Conservation (phyloP, 257 asterid genomes). For the Handroanthus guayacan region DNA sequence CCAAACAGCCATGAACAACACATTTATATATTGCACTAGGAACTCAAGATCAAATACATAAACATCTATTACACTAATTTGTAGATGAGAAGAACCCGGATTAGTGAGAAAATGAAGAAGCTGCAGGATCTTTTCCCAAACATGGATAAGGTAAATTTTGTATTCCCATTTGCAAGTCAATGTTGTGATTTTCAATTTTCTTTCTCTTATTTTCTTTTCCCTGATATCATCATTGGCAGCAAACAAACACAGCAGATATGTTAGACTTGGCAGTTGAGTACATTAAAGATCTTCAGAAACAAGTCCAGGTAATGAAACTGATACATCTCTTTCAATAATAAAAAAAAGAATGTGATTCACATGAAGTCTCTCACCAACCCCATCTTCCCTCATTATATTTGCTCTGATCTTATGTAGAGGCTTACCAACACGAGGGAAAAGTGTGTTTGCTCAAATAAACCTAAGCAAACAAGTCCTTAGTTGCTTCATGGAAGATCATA, state of each 20-base stretch:
- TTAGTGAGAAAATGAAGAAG: constrained; percentile 91
- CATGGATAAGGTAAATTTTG: constrained; percentile 78
- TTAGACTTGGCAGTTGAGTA: constrained; percentile 64
- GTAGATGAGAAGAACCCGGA: constrained; percentile 79
- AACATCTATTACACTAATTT: constrained; percentile 1
- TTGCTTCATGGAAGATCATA: constrained; percentile 13
- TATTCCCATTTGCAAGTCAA: not conserved
- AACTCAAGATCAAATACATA: not conserved
- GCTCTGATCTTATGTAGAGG: constrained; percentile 38
- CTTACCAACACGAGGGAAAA: constrained; percentile 46
- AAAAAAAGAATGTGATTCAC: constrained; percentile 13
- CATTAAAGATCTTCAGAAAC: constrained; percentile 65
- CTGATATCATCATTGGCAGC: constrained; percentile 42
- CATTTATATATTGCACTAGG: not conserved
- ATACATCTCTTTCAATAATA: constrained; percentile 30
- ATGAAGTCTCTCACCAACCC: constrained; percentile 31
- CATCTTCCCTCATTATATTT: constrained; percentile 29
- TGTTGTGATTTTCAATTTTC: not conserved
- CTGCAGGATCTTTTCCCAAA: constrained; percentile 90
- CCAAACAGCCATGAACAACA: not conserved
- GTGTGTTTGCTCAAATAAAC: constrained; percentile 52
- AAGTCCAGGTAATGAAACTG: constrained; percentile 51
- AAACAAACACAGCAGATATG: constrained; percentile 74
- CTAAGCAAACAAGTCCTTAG: constrained; percentile 35
- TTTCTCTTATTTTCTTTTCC: not conserved